Percentiles rank a stretch among this genome's conserved stretches.
Conservation (phyloP, 2,329 filamentous ascomycete genomes). For the Colletotrichum higginsianum region DNA sequence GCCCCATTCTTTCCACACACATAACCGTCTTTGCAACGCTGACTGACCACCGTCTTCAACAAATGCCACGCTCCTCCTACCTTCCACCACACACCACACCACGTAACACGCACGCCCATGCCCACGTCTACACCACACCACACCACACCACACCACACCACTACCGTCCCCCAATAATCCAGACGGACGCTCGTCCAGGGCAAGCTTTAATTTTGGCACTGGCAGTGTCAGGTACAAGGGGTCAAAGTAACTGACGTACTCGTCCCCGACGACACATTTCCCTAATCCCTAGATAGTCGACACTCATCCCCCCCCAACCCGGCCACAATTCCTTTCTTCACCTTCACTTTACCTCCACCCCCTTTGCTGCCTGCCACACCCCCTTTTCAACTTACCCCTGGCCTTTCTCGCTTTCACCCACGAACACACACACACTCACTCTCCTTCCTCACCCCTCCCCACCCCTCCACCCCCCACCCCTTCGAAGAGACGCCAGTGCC, state of each 20-base stretch:
- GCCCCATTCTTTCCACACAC: background rate
- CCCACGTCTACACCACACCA: background rate
- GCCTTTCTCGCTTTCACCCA: constrained; percentile 9
- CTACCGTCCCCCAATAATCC: constrained; percentile 13
- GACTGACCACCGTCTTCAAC: too few species aligned
- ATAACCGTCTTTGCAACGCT: too few species aligned
- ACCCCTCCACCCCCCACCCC: constrained; percentile 16
- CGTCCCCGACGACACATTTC: constrained; percentile 1
- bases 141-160: background rate
- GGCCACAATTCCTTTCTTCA: constrained; percentile 38
- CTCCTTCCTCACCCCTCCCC: background rate
- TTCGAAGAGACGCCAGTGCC: constrained; percentile 33
- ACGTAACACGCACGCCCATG: background rate
- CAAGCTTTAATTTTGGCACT: constrained; percentile 36
- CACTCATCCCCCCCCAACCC: background rate
- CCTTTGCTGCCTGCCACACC: background rate
- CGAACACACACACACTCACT: background rate
- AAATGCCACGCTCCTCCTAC: too few species aligned
- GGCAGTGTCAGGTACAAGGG: constrained; percentile 35
- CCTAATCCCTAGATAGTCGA: background rate
- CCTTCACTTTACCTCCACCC: constrained; percentile 34
- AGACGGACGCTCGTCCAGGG: constrained; percentile 32
- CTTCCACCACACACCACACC: background rate
- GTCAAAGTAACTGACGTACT: constrained; percentile 35
- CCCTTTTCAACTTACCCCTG: constrained; percentile 17